Percentiles rank a stretch among this genome's conserved stretches.
These are phyloP conservation scores for Pestalotiopsis sp. DNA, from an alignment of 2,329 filamentous ascomycete genomes.

Conservation along the genomic window DNA sequence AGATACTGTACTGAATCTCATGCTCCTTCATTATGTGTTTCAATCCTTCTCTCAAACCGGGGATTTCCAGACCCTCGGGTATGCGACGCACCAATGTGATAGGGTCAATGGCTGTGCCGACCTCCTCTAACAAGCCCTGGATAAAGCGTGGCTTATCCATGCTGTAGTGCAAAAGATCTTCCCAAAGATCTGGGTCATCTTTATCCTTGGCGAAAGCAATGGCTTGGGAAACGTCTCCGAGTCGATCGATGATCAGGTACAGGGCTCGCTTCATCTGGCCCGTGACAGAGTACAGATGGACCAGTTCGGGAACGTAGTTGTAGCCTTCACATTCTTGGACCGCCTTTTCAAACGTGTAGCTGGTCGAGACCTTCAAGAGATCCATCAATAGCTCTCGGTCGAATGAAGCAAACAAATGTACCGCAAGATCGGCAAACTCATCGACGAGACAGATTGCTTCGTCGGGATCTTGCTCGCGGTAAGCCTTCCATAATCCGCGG, in stretches of 20 bases:
- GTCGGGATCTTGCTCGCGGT: slow-evolving; percentile 55
- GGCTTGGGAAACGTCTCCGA: slow-evolving; percentile 86
- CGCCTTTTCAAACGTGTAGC: slow-evolving; percentile 83
- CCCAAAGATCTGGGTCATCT: slow-evolving; percentile 89
- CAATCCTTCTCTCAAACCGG: slow-evolving; percentile 84
- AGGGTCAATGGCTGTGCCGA: slow-evolving; percentile 90
- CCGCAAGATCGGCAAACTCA: slow-evolving; percentile 81
- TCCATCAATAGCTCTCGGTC: slow-evolving; percentile 81
- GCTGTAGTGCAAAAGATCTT: slow-evolving; percentile 89
- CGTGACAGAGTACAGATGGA: slow-evolving; percentile 92
- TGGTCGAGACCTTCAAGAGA: slow-evolving; percentile 80
- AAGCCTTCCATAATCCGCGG: slow-evolving; percentile 77
- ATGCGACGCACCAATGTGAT: slow-evolving; percentile 88
- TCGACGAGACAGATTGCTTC: slow-evolving; percentile 74
- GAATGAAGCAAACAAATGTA: slow-evolving; percentile 83
- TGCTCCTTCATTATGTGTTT: slow-evolving; percentile 93
- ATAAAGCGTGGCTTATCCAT: slow-evolving; percentile 99
- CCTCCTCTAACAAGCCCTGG: slow-evolving; percentile 85
- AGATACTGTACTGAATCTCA: slow-evolving; percentile 92
- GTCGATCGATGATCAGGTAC: slow-evolving; percentile 89
- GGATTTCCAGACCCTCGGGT: slow-evolving; percentile 88
- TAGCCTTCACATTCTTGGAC: slow-evolving; percentile 76
- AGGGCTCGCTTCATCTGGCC: slow-evolving; percentile 90
- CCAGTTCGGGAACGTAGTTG: slow-evolving; percentile 87
- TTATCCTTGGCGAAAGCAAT: slow-evolving; percentile 95